A percentile compares a stretch with the other conserved stretches of the same genome.
phyloP scores from a whole-genome alignment of 257 asterid species.

The Solanum tarapatanum region DNA sequence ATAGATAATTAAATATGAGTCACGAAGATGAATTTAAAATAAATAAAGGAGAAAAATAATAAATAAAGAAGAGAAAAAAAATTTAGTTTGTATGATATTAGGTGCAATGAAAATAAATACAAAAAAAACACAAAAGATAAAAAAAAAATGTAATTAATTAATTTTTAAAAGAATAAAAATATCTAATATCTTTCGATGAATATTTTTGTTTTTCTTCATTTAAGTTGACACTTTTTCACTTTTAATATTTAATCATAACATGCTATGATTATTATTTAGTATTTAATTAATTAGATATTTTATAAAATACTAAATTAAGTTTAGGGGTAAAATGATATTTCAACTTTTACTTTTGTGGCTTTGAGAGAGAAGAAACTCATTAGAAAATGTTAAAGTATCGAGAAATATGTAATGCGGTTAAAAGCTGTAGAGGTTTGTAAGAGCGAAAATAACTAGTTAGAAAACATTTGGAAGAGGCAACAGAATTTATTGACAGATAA shows the following conservation, averaged over 20 bases:
- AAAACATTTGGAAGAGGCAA: background rate
- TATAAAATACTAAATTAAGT: background rate
- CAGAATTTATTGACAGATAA: background rate
- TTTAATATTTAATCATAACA: too few relatives aligned
- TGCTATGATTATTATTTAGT: too few relatives aligned
- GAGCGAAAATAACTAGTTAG: background rate
- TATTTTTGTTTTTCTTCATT: too few relatives aligned
- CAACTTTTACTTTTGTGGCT: too few relatives aligned
- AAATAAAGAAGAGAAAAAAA: background rate
- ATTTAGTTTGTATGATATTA: background rate
- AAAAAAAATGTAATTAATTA: too few relatives aligned
- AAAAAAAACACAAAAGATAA: too few relatives aligned
- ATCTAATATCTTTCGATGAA: too few relatives aligned
- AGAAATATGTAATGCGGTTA: background rate
- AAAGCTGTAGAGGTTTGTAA: background rate
- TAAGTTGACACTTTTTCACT: too few relatives aligned
- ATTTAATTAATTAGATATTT: too few relatives aligned
- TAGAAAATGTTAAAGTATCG: background rate
- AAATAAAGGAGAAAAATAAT: background rate
- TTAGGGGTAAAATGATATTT: background rate
- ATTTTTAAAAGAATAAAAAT: too few relatives aligned
- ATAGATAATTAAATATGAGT: background rate
- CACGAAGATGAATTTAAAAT: background rate
- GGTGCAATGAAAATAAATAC: background rate
- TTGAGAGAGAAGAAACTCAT: background rate